Conservation (phyloP, 305 asterid genomes). For the Fraxinus albicans region DNA sequence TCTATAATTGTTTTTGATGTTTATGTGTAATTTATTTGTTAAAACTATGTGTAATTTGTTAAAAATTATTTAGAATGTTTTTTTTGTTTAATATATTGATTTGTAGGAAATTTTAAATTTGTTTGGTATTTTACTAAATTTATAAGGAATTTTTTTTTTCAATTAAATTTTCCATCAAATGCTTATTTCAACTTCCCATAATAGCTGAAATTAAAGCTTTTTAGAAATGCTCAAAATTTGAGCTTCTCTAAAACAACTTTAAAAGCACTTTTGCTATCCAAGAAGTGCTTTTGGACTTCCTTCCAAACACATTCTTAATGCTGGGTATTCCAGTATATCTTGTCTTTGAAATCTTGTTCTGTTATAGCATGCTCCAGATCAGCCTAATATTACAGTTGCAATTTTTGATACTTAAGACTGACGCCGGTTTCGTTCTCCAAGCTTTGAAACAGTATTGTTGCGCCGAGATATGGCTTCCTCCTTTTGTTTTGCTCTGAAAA, state of each 20-base stretch:
- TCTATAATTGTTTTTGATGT: not conserved
- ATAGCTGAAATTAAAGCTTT: not conserved
- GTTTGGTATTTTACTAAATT: not conserved
- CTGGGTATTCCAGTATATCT: not conserved
- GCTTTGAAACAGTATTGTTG: not conserved
- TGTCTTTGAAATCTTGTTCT: not conserved
- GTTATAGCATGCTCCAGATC: not conserved
- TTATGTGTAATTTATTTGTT: not conserved
- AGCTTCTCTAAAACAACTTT: not conserved
- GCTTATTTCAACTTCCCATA: not conserved
- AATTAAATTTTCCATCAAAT: not conserved
- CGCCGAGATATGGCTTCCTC: not conserved
- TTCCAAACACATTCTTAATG: not conserved
- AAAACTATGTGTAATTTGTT: not conserved
- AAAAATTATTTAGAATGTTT: too few species aligned
- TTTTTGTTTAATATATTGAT: not conserved
- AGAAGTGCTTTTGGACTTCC: not conserved
- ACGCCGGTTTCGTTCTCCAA: not conserved
- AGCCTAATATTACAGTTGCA: not conserved
- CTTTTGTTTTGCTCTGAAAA: not conserved
- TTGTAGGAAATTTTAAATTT: not conserved
- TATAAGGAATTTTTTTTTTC: not conserved
- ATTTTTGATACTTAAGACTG: not conserved
- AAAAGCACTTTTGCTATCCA: not conserved
- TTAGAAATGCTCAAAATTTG: not conserved